Evolutionary conservation across 352 stramenopile species (phyloP).

Genomic region (Phytophthora sojae): DNA sequence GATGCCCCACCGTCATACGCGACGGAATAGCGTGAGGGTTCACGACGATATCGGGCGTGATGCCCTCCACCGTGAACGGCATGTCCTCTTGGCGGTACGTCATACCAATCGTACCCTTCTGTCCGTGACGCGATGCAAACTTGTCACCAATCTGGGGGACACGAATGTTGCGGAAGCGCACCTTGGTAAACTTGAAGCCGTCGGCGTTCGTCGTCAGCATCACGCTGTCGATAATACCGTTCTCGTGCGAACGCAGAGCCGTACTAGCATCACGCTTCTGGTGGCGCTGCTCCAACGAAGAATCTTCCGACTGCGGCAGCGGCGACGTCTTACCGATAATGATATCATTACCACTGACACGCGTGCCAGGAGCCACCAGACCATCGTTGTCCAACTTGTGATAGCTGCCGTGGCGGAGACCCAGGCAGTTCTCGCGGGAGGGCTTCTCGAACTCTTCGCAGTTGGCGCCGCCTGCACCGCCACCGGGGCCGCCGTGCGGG

Average conservation of each 20-base stretch:
- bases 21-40: constrained; percentile 99
- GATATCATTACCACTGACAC: constrained; percentile 98
- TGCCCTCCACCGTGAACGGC: constrained; percentile 99
- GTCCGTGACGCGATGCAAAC: constrained; percentile 94
- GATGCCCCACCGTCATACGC: constrained; percentile 99
- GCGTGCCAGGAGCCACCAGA: constrained; percentile 95
- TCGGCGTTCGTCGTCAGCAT: constrained; percentile 98
- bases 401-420: constrained; percentile 97
- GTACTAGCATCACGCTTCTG: constrained; percentile 98
- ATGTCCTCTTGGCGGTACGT: constrained; percentile 99
- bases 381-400: constrained; percentile 99
- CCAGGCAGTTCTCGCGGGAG: constrained; percentile 93
- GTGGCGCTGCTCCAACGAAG: constrained; percentile 87
- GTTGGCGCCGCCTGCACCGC: constrained; percentile 64
- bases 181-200: constrained; percentile 97
- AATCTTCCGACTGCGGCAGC: constrained; percentile 79
- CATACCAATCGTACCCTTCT: constrained; percentile 98
- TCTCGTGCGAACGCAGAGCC: constrained; percentile 97
- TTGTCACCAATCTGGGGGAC: constrained; percentile 99
- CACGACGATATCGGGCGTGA: constrained; percentile 99
- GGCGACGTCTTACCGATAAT: constrained; percentile 99
- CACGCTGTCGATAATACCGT: constrained; percentile 99
- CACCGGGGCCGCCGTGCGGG: constrained; percentile 65
- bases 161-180: constrained; percentile 98
- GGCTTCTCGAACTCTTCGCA: constrained; percentile 97